These are phyloP conservation scores for Aspergillus cavernicola DNA, from an alignment of 495 filamentous ascomycete genomes.

Conservation along the genomic window DNA sequence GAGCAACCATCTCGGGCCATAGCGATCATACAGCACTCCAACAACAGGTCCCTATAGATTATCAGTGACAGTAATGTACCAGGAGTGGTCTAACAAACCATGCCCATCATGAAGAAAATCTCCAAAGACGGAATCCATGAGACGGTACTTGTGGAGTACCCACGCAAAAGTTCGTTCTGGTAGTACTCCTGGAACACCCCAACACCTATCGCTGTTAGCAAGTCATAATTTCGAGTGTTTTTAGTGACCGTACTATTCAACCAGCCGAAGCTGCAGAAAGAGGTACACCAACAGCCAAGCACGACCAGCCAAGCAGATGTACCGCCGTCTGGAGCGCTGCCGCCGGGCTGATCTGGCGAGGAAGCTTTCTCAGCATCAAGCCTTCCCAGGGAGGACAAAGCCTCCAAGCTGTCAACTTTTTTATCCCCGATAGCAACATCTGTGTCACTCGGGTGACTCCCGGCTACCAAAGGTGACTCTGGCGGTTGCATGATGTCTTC, in stretches of 20 bases:
- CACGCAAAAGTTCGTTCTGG: conserved; percentile 17
- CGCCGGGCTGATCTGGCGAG: too few species aligned
- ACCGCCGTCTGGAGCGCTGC: not conserved
- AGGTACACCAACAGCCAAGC: not conserved
- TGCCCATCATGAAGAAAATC: conserved; percentile 32
- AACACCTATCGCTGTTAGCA: conserved; percentile 11
- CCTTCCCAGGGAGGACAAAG: too few species aligned
- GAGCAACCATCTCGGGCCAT: conserved; percentile 65
- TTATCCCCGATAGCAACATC: too few species aligned
- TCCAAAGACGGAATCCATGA: conserved; percentile 44
- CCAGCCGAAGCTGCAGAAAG: not conserved
- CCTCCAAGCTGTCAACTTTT: too few species aligned
- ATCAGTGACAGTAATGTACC: too few species aligned
- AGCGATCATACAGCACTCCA: conserved; percentile 49
- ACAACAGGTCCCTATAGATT: conserved; percentile 20
- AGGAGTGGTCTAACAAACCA: too few species aligned
- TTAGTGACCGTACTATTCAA: not conserved
- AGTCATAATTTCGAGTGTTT: too few species aligned
- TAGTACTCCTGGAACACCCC: conserved; percentile 37
- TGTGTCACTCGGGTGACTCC: too few species aligned
- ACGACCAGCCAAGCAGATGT: not conserved
- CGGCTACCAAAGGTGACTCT: too few species aligned
- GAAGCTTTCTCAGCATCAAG: too few species aligned
- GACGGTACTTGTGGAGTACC: conserved; percentile 32
- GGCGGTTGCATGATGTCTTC: too few species aligned